These are phyloP conservation scores for Colletotrichum acutatum DNA, from an alignment of 2,329 filamentous ascomycete species.

Conservation along the genomic window DNA sequence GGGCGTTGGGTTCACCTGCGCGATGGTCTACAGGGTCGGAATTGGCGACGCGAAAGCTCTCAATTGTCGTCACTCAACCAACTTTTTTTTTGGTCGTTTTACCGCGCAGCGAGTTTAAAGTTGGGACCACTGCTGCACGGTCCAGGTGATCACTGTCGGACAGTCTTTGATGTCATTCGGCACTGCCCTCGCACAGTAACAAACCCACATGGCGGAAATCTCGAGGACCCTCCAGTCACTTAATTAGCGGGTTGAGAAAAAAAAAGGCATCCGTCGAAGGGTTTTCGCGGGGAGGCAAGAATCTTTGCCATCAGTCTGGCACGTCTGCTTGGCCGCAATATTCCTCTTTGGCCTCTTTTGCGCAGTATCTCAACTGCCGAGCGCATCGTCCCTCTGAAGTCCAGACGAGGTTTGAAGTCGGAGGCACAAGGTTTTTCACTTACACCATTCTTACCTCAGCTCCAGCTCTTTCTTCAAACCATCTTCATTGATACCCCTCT, in stretches of 20 bases:
- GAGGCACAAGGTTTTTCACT: slow-evolving; percentile 27
- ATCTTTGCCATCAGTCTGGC: not conserved
- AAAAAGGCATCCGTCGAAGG: not conserved
- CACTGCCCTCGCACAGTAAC: slow-evolving; percentile 8
- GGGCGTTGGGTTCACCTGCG: not conserved
- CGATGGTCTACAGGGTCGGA: not conserved
- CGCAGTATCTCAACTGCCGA: not conserved
- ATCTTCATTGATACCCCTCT: not conserved
- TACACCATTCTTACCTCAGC: slow-evolving; percentile 27
- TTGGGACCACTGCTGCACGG: slow-evolving; percentile 24
- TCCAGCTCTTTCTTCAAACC: slow-evolving; percentile 8
- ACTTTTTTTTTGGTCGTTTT: slow-evolving; percentile 25
- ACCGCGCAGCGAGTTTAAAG: slow-evolving; percentile 15
- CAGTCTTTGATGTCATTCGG: slow-evolving; percentile 17
- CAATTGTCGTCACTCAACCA: slow-evolving; percentile 7
- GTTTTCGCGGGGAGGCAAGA: not conserved
- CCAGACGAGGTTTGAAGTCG: not conserved
- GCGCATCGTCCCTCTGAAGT: not conserved
- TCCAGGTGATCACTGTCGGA: slow-evolving; percentile 8
- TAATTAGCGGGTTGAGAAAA: not conserved
- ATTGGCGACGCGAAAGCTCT: slow-evolving; percentile 1
- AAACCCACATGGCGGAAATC: slow-evolving; percentile 15
- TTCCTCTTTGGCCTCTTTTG: not conserved
- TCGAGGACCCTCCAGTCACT: not conserved
- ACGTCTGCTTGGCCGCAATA: not conserved